Conservation (phyloP, 2,329 filamentous ascomycete species). For the Pseudocercospora eumusae region DNA sequence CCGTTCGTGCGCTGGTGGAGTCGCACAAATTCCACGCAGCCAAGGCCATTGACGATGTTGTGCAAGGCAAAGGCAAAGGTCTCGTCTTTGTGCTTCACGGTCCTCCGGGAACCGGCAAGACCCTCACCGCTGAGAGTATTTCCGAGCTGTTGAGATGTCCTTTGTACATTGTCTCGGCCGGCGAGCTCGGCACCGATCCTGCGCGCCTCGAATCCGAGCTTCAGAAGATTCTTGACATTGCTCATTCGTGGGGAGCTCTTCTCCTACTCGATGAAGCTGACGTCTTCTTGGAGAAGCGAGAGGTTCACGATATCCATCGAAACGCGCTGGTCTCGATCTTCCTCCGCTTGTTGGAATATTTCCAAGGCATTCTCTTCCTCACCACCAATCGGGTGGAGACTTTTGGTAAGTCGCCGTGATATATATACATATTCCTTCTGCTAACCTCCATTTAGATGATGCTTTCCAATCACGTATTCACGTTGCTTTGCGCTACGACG, state of each 20-base stretch:
- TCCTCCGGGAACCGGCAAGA: constrained; percentile 85
- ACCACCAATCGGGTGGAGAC: constrained; percentile 87
- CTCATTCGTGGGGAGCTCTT: constrained; percentile 82
- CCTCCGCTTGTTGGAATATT: constrained; percentile 83
- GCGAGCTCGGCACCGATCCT: constrained; percentile 78
- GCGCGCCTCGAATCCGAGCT: constrained; percentile 72
- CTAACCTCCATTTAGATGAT: constrained; percentile 58
- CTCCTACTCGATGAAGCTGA: constrained; percentile 83
- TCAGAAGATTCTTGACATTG: constrained; percentile 81
- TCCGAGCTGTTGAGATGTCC: constrained; percentile 80
- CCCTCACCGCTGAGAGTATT: constrained; percentile 82
- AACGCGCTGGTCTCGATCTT: constrained; percentile 88
- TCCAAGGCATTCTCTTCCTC: constrained; percentile 85
- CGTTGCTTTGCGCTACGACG: constrained; percentile 78
- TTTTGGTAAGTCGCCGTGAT: constrained; percentile 50
- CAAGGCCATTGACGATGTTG: constrained; percentile 74
- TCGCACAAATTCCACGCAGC: constrained; percentile 80
- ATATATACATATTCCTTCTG: not conserved
- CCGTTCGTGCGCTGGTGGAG: constrained; percentile 77
- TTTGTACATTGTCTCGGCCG: constrained; percentile 78
- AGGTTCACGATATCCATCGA: constrained; percentile 78
- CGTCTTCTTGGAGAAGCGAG: constrained; percentile 79
- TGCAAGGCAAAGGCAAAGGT: constrained; percentile 77
- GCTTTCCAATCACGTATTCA: constrained; percentile 88
- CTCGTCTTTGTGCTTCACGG: constrained; percentile 81